phyloP scores from a whole-genome alignment of 2,329 filamentous ascomycete genomes.

The Xylariaceae sp. region DNA sequence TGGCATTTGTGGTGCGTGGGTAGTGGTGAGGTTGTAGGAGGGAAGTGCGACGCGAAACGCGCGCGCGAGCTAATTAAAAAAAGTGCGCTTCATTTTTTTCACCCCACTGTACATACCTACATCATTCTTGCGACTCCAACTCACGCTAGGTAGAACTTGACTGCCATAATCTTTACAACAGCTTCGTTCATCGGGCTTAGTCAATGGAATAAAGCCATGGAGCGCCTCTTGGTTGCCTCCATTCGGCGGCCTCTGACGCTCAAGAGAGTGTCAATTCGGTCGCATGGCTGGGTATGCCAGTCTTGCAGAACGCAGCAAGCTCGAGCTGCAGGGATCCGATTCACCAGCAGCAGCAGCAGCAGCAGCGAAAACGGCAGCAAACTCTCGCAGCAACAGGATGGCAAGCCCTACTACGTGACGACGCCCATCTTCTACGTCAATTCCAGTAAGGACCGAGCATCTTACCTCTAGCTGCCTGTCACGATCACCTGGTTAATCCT shows the following conservation, averaged over 20 bases:
- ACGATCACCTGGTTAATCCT: constrained; percentile 18
- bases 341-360: constrained; percentile 19
- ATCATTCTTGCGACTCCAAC: too few relatives aligned
- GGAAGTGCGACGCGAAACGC: too few relatives aligned
- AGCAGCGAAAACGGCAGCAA: background rate
- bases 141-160: too few relatives aligned
- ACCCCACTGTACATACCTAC: too few relatives aligned
- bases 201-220: constrained; percentile 19
- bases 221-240: constrained; percentile 17
- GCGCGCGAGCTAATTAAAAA: too few relatives aligned
- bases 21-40: too few relatives aligned
- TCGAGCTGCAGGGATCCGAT: constrained; percentile 20
- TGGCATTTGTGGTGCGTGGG: too few relatives aligned
- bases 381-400: constrained; percentile 8
- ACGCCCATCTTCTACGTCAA: constrained; percentile 99
- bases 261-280: constrained; percentile 9
- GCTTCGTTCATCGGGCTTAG: background rate
- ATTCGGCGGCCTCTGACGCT: constrained; percentile 18
- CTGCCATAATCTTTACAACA: too few relatives aligned
- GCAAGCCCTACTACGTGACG: constrained; percentile 89
- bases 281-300: constrained; percentile 27
- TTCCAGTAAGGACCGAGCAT: constrained; percentile 55
- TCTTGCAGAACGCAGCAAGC: constrained; percentile 22
- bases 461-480: background rate
- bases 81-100: too few relatives aligned